A percentile compares a stretch with the other conserved stretches of the same genome.
Conservation (phyloP, 2,329 filamentous ascomycete genomes). For the Ciborinia camelliae region DNA sequence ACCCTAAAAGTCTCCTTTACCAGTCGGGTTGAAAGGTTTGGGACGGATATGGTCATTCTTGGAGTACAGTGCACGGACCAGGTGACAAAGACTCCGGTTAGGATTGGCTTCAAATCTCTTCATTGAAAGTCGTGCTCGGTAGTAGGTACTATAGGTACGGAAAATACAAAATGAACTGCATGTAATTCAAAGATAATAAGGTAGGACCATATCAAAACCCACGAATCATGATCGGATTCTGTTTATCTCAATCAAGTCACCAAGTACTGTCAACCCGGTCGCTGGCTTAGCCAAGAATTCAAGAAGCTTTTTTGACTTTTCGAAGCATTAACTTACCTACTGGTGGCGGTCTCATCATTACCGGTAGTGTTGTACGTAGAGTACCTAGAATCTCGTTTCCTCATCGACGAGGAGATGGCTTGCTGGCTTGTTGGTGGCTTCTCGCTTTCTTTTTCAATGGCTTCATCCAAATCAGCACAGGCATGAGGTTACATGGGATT, state of each 20-base stretch:
- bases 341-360: constrained; percentile 8
- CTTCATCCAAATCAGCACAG: background rate
- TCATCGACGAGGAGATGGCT: background rate
- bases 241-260: constrained; percentile 3
- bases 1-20: constrained; percentile 14
- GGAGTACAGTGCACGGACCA: constrained; percentile 10
- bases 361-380: background rate
- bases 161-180: constrained; percentile 2
- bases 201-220: background rate
- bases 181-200: background rate
- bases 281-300: constrained; percentile 18
- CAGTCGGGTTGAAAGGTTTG: constrained; percentile 13
- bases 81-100: background rate
- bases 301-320: background rate
- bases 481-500: background rate
- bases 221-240: background rate
- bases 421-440: constrained; percentile 6
- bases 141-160: background rate
- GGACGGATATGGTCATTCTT: constrained; percentile 12
- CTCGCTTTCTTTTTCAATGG: background rate
- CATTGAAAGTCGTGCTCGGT: background rate
- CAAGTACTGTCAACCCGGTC: constrained; percentile 17
- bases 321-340: background rate
- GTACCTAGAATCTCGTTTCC: background rate
- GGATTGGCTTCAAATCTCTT: constrained; percentile 13